phyloP scores from a whole-genome alignment of 805 yeast genomes.

The Sporopachydermia lactativora region DNA sequence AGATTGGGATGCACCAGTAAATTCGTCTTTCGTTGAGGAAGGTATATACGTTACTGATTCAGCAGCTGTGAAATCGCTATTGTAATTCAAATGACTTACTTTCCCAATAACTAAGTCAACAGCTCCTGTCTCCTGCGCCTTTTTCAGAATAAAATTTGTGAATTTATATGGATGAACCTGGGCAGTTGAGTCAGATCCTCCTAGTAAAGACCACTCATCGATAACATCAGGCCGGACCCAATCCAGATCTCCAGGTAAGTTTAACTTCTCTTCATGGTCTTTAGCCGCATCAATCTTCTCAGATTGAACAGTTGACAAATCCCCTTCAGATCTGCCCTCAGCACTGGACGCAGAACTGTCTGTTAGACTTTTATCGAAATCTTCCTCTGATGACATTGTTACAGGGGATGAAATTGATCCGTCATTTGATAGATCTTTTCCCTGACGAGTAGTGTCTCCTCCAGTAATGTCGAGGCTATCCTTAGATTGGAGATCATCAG shows the following conservation, averaged over 20 bases:
- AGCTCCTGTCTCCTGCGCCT: slow-evolving; percentile 69
- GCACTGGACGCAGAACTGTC: slow-evolving; percentile 2
- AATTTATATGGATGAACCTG: slow-evolving; percentile 94
- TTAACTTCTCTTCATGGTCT: not conserved
- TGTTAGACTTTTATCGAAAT: slow-evolving; percentile 19
- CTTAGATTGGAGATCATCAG: no score
- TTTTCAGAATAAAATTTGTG: slow-evolving; percentile 67
- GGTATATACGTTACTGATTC: slow-evolving; percentile 13
- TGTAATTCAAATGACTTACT: slow-evolving; percentile 27
- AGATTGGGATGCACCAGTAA: slow-evolving; percentile 18
- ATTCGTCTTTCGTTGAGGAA: slow-evolving; percentile 21
- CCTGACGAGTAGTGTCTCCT: not conserved
- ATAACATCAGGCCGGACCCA: slow-evolving; percentile 65
- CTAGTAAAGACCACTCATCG: slow-evolving; percentile 62
- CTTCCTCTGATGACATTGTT: slow-evolving; percentile 4
- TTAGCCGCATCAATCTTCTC: slow-evolving; percentile 5
- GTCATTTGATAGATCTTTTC: not conserved
- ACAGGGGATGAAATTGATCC: not conserved
- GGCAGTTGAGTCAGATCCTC: slow-evolving; percentile 81
- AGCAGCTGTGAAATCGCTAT: slow-evolving; percentile 6
- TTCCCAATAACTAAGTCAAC: slow-evolving; percentile 81
- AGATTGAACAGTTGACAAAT: no score
- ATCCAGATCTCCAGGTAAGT: slow-evolving; percentile 48
- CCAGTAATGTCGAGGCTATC: no score
- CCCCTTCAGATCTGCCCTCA: slow-evolving; percentile 3